Conservation (phyloP, 129 eudicot species). For the Tagetes patula region DNA sequence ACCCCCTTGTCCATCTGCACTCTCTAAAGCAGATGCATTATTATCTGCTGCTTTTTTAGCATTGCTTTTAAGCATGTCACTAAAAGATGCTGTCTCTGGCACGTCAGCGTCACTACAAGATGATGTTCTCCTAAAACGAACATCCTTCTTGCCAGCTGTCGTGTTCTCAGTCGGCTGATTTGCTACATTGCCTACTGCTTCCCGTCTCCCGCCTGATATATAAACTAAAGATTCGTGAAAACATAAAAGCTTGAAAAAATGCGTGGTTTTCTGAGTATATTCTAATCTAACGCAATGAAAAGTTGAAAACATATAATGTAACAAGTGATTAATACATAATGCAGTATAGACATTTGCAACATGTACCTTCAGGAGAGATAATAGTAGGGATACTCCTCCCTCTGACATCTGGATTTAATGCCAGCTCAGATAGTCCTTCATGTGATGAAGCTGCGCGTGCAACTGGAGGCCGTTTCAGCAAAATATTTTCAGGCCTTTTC, state of each 20-base stretch:
- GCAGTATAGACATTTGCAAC: slow-evolving; percentile 2
- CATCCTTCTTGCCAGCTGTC: slow-evolving; percentile 35
- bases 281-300: not conserved
- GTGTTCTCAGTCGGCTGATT: slow-evolving; percentile 40
- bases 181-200: slow-evolving; percentile 34
- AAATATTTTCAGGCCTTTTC: slow-evolving; percentile 60
- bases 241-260: not conserved
- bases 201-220: slow-evolving; percentile 44
- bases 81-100: slow-evolving; percentile 67
- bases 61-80: slow-evolving; percentile 91
- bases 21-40: slow-evolving; percentile 35
- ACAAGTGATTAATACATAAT: not conserved
- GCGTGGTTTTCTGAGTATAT: not conserved
- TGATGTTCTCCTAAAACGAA: slow-evolving; percentile 59
- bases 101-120: slow-evolving; percentile 72
- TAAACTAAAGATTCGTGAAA: not conserved
- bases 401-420: slow-evolving; percentile 43
- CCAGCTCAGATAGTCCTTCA: slow-evolving; percentile 61
- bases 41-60: slow-evolving; percentile 43
- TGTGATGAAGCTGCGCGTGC: slow-evolving; percentile 67
- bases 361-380: slow-evolving; percentile 61
- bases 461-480: slow-evolving; percentile 76
- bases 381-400: slow-evolving; percentile 39
- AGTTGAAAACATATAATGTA: not conserved
- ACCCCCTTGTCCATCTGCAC: slow-evolving; percentile 49